Evolutionary conservation across 257 asterid genomes (phyloP).

Genomic region (Gentiana macrophylla): DNA sequence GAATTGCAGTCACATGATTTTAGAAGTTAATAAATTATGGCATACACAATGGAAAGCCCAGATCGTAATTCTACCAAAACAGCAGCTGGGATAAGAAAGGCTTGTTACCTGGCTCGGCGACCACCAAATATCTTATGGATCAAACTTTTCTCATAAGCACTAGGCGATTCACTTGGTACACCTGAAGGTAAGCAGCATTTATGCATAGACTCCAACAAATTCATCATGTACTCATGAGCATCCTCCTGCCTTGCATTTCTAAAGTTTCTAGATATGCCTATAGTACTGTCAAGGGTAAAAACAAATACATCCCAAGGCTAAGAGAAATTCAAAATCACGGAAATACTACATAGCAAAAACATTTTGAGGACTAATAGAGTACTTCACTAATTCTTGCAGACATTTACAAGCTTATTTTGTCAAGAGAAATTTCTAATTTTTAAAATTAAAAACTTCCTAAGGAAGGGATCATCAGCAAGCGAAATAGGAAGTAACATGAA

Average conservation of each 20-base stretch:
- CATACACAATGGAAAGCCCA: too few species aligned
- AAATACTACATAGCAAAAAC: too few species aligned
- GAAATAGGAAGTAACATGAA: too few species aligned
- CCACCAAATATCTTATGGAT: constrained; percentile 98
- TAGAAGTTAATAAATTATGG: too few species aligned
- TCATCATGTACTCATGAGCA: constrained; percentile 97
- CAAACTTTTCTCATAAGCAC: constrained; percentile 91
- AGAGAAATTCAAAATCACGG: too few species aligned
- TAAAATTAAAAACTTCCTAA: background rate
- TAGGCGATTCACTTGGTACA: constrained; percentile 85
- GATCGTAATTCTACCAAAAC: background rate
- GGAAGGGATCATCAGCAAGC: too few species aligned
- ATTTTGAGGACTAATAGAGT: too few species aligned
- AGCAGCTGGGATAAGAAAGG: constrained; percentile 1
- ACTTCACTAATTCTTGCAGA: too few species aligned
- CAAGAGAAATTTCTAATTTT: too few species aligned
- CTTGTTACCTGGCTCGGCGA: constrained; percentile 68
- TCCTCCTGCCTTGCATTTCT: constrained; percentile 93
- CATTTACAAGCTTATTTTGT: background rate
- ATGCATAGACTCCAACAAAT: constrained; percentile 94
- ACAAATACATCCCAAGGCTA: background rate
- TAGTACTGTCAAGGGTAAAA: constrained; percentile 34
- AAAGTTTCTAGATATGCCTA: constrained; percentile 89
- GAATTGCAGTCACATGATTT: too few species aligned
- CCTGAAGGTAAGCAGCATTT: constrained; percentile 97